Evolutionary conservation across 768 basidiomycete genomes (phyloP).

Genomic region (Lentinus tigrinus): DNA sequence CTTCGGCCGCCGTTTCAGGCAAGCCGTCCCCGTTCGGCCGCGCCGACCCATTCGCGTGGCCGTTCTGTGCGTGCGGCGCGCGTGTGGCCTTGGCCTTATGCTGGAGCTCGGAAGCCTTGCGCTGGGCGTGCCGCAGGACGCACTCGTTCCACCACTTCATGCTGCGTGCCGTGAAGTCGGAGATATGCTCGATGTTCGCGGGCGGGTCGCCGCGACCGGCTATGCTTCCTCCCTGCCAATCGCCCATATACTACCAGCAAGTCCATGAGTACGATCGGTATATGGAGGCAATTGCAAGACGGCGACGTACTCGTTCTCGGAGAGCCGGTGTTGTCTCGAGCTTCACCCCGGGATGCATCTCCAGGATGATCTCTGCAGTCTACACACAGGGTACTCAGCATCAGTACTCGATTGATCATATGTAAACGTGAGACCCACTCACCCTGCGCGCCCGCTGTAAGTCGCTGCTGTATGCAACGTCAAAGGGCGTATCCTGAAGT

Average conservation of each 20-base stretch:
- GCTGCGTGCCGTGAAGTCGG: slow-evolving; percentile 47
- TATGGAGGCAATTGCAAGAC: not conserved
- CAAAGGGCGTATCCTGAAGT: slow-evolving; percentile 55
- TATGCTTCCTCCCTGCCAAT: slow-evolving; percentile 49
- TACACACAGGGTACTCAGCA: slow-evolving; percentile 24
- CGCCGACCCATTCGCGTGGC: no score
- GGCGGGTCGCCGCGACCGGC: slow-evolving; percentile 16
- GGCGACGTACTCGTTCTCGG: slow-evolving; percentile 59
- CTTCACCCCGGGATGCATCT: slow-evolving; percentile 46
- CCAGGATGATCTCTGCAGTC: slow-evolving; percentile 68
- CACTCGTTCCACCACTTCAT: slow-evolving; percentile 60
- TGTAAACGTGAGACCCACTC: not conserved
- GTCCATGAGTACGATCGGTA: not conserved
- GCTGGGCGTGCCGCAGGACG: slow-evolving; percentile 34
- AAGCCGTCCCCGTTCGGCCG: no score
- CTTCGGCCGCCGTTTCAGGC: not conserved
- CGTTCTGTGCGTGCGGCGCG: not conserved
- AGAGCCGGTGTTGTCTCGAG: slow-evolving; percentile 47
- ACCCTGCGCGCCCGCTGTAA: slow-evolving; percentile 68
- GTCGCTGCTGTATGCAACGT: slow-evolving; percentile 68
- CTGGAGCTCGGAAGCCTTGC: slow-evolving; percentile 2
- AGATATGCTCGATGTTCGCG: slow-evolving; percentile 34
- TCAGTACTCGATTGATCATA: not conserved
- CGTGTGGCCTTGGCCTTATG: not conserved
- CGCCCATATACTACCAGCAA: slow-evolving; percentile 53